These are phyloP conservation scores for Linum lewisii DNA, from an alignment of 345 rosid genomes.

Conservation along the genomic window DNA sequence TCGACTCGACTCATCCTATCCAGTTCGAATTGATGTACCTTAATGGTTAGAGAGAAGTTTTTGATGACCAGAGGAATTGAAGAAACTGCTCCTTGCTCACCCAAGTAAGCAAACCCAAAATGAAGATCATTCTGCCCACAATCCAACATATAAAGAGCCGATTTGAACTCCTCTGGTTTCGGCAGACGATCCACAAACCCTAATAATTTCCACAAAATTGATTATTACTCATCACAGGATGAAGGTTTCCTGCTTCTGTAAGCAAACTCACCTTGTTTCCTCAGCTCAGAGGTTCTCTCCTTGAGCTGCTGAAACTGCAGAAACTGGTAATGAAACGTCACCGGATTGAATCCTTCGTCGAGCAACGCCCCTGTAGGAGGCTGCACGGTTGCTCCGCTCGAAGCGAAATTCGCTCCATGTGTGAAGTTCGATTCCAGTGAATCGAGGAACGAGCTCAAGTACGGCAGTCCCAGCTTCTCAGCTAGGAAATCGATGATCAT, in stretches of 20 bases:
- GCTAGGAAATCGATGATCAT: slow-evolving; percentile 26
- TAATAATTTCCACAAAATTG: slow-evolving; percentile 2
- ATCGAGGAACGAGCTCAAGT: slow-evolving; percentile 19
- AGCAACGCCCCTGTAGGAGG: slow-evolving; percentile 1
- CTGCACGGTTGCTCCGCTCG: slow-evolving; percentile 18
- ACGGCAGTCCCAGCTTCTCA: slow-evolving; percentile 20
- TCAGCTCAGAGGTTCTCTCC: slow-evolving; percentile 14
- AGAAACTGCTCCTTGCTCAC: slow-evolving; percentile 9
- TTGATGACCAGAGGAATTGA: slow-evolving; percentile 13
- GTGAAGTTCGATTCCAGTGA: slow-evolving; percentile 15
- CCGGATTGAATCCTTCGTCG: slow-evolving; percentile 10
- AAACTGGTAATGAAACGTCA: slow-evolving; percentile 18
- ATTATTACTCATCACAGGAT: background rate
- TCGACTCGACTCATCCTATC: too few species aligned
- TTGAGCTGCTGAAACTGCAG: slow-evolving; percentile 19
- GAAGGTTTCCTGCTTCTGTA: background rate
- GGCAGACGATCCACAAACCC: slow-evolving; percentile 12
- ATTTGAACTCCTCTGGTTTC: slow-evolving; percentile 20
- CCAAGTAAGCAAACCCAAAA: slow-evolving; percentile 4
- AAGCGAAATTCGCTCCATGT: slow-evolving; percentile 28
- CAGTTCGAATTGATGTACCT: slow-evolving; percentile 8
- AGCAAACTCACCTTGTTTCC: slow-evolving; percentile 12
- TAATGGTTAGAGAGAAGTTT: slow-evolving; percentile 10
- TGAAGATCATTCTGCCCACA: slow-evolving; percentile 28
- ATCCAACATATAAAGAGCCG: slow-evolving; percentile 22